Evolutionary conservation across 331 rosid genomes (phyloP), one percentile per base, ranked within the genome.

Genomic region (Saraca asoca): DNA sequence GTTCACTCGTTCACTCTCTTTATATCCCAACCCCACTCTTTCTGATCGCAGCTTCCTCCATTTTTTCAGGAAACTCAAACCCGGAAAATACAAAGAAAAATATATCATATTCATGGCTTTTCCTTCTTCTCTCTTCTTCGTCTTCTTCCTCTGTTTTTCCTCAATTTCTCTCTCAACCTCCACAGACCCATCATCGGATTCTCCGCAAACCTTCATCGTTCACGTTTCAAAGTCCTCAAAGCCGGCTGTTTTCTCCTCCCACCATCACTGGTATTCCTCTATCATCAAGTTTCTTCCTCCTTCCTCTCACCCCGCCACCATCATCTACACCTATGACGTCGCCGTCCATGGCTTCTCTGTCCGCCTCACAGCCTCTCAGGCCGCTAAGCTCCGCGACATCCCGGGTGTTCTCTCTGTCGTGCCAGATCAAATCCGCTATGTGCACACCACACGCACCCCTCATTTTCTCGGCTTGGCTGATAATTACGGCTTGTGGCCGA

Each of bases 381-480:
- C 85, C 3, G 42, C 77, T 11, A n/a, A 62, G 19, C 90, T 88
- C 33, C 78, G 70, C 7, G 51, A 12, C 1, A 45, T 38, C 50
- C 88, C 88, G 0, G 78, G 75, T 3, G 51, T 93, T 49, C 66
- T 93, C 56, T 75, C 90, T 49, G 79, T 90, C 14, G 59, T 76
- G 0, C 88, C 97, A 0, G 97, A 93, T 74, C 81, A 79, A 16
- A 74, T 82, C 58, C 88, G 91, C 34, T 79, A 85, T 35, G 83
- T 82, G 62, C 97, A 93, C 82, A 93, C 98, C 41, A 93, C 97
- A 0, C 83, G 71, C 56, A 90, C 95, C 6, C 87, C 87, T 9
- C 19, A 15, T 35, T 90, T 93, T 78, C 74, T 93, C 0, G 91
- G 95, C 48, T 81, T 93, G n/a, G 83, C 81, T 14, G 87, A 85